These are phyloP conservation scores for Aspergillaceae sp. DNA, from an alignment of 2,329 filamentous ascomycete species.

Conservation along the genomic window DNA sequence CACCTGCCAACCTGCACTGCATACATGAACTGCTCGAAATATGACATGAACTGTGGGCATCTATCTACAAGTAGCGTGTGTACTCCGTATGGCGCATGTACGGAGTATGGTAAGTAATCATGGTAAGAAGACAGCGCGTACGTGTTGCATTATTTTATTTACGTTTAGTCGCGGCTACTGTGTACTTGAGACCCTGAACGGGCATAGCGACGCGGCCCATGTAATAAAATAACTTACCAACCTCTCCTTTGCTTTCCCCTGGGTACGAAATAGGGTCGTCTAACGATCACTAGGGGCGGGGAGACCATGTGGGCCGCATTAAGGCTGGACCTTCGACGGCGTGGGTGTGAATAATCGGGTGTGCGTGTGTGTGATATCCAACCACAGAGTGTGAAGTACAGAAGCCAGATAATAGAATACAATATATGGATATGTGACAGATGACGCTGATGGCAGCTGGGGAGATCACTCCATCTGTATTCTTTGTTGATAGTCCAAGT, in stretches of 20 bases:
- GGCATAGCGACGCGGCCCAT: conserved; percentile 7
- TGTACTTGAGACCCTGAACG: conserved; percentile 1
- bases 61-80: too few relatives aligned
- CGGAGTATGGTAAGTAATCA: too few relatives aligned
- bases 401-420: too few relatives aligned
- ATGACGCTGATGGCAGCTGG: too few relatives aligned
- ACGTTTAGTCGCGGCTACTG: too few relatives aligned
- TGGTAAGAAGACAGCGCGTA: neutral
- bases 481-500: too few relatives aligned
- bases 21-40: neutral
- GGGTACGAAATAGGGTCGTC: conserved; percentile 12
- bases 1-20: neutral
- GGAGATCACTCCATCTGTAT: too few relatives aligned
- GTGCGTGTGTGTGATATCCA: too few relatives aligned
- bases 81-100: too few relatives aligned
- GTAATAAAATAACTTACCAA: neutral
- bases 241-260: conserved; percentile 13
- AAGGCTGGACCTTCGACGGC: conserved; percentile 12
- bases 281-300: conserved; percentile 16
- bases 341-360: neutral
- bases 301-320: conserved; percentile 14
- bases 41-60: too few relatives aligned
- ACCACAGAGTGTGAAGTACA: too few relatives aligned
- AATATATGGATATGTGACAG: too few relatives aligned
- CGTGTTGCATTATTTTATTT: neutral